Evolutionary conservation across 805 yeast species (phyloP), one percentile per base, ranked within the genome.

Genomic region (Candida ulmi): DNA sequence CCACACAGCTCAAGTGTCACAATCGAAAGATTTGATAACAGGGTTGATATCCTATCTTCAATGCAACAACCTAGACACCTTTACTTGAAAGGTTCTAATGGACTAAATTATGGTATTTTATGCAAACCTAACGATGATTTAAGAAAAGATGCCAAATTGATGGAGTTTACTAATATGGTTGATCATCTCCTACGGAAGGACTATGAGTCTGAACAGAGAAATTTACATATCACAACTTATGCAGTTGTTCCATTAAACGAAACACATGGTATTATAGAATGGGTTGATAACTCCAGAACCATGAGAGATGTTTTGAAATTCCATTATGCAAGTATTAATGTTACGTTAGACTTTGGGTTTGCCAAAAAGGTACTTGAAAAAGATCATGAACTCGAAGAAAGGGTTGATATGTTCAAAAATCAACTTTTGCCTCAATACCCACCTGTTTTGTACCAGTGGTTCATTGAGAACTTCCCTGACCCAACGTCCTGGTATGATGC

Each of bases 41-140:
- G 67, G 9, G 95, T 86, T 9, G 74, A 71, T 36, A 74, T 93
- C 9, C 76, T 88, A 61, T 66, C 78, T 18, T 91, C 98, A 0
- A 69, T 93, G 62, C 97, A 90, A 59, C 79, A 76, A 63, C 99
- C 99, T 0, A 76, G 87, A 50, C 80, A 85, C 47, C 65, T 93
- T 8, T 76, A 76, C 12, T 65, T 91, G 3, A 60, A 76, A 30
- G 99, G 98, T 0, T 77, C 86, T 2, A 86, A 91, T 61, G 90
- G 91, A 8, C 62, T 63, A n/a, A 59, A 66, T 1, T 90, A 90
- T 56, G 74, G 82, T 16, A 70, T 93, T 13, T 71, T 93, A 63
- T 81, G 95, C 51, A 93, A 93, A 55, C 79, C 82, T 8, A 74
- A 79, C 45, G 99, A 93, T 61, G 99, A 93, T 63, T 80, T 95